Evolutionary conservation across 768 basidiomycete genomes (phyloP), one percentile per base, ranked within the genome.

Genomic region (Tricholoma saponaceum): DNA sequence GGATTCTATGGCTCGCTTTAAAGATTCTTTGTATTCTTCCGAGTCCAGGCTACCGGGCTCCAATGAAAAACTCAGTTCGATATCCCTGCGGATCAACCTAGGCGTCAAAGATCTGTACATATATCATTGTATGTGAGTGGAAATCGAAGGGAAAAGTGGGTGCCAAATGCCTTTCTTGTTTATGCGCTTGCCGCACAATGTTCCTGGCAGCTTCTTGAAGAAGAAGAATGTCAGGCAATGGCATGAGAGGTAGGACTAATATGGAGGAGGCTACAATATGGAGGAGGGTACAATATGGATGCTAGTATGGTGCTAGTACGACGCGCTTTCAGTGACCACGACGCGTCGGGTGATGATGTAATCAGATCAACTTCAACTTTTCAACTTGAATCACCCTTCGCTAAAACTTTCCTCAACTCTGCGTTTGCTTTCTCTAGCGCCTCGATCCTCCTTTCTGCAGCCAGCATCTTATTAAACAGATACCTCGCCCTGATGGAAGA

Each of bases 401-500:
- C 75, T 56, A 90, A 62, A 3, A 79, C 70, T 70, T 74, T 83
- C 76, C 85, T 90, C 71, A 92, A 68, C 60, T 82, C 79, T 12
- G 63, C 71, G 66, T 95, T 95, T 74, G 83, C 80, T 67, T 76
- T 81, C 69, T 93, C 94, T 69, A 94, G 67, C 28, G 60, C 66
- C 61, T 86, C 85, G 32, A 95, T 74, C 72, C 87, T 92, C 62
- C 74, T 74, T 67, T 87, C 82, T 3, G 86, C 84, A 28, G 76
- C 78, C 12, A 77, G 74, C 83, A 98, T 88, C 76, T 90, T 95
- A 57, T 81, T 80, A 63, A 87, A 69, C 52, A 97, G 70, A 69
- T 87, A 89, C 35, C 75, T 78, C 20, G 83, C 83, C 57, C 96
- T 79, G 58, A 79, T 76, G 30, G 74, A 75, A 43, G 85, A 78